These are phyloP conservation scores for Panaeolus cyanescens DNA, from an alignment of 768 basidiomycete genomes.

Conservation along the genomic window DNA sequence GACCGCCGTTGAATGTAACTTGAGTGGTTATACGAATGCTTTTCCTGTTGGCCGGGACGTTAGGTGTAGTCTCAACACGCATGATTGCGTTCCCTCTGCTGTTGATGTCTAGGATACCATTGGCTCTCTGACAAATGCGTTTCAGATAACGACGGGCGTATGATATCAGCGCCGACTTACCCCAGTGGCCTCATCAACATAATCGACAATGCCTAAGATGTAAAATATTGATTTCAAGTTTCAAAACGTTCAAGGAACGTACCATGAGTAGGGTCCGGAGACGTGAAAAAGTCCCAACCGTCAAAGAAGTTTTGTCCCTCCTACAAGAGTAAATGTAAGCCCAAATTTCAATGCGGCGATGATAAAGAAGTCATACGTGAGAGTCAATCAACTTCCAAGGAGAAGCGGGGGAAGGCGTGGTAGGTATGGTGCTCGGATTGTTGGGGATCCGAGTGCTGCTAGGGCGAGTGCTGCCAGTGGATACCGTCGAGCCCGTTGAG, in stretches of 20 bases:
- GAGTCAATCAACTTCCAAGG: conserved; percentile 61
- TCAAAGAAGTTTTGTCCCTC: conserved; percentile 77
- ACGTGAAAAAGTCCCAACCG: conserved; percentile 75
- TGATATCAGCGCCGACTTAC: conserved; percentile 35
- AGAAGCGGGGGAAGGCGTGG: conserved; percentile 35
- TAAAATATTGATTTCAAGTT: background rate
- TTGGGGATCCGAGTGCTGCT: conserved; percentile 13
- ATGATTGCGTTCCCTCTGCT: conserved; percentile 77
- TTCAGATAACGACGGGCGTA: conserved; percentile 9
- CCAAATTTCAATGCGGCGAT: background rate
- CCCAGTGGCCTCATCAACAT: conserved; percentile 61
- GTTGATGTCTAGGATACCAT: conserved; percentile 69
- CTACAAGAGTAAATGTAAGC: conserved; percentile 29
- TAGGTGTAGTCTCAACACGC: conserved; percentile 83
- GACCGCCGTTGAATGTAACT: conserved; percentile 58
- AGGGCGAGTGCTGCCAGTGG: conserved; percentile 12
- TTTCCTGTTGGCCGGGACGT: conserved; percentile 65
- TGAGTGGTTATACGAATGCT: conserved; percentile 79
- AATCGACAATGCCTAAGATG: conserved; percentile 45
- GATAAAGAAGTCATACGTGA: conserved; percentile 45
- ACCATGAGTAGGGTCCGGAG: conserved; percentile 78
- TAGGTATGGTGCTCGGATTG: conserved; percentile 20
- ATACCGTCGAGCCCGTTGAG: background rate
- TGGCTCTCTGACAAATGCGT: conserved; percentile 41
- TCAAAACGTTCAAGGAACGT: conserved; percentile 12